A percentile compares a stretch with the other conserved stretches of the same genome.
These are phyloP conservation scores for Capniomyces stellatus DNA, from an alignment of 371 early-diverging fungal genomes.

Conservation along the genomic window DNA sequence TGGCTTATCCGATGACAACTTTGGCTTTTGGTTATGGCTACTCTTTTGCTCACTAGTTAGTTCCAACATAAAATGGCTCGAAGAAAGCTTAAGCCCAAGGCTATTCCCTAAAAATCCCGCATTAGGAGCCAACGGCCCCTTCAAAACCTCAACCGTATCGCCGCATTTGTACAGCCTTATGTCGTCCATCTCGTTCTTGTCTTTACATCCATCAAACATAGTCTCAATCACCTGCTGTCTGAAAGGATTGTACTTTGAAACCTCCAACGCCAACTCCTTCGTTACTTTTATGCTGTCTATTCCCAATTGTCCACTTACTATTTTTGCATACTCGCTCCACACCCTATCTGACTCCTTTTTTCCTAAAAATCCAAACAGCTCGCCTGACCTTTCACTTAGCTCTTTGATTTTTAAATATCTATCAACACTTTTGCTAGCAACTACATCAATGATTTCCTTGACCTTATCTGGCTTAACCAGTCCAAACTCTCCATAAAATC, in stretches of 20 bases:
- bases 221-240: slow-evolving; percentile 72
- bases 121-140: slow-evolving; percentile 91
- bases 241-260: slow-evolving; percentile 94
- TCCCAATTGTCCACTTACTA: slow-evolving; percentile 78
- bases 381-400: neutral
- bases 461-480: slow-evolving; percentile 5
- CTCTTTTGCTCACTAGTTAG: neutral
- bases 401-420: neutral
- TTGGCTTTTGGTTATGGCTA: neutral
- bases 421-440: neutral
- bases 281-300: slow-evolving; percentile 77
- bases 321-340: slow-evolving; percentile 12
- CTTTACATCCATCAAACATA: slow-evolving; percentile 17
- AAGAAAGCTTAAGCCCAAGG: slow-evolving; percentile 38
- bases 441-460: neutral
- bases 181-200: slow-evolving; percentile 54
- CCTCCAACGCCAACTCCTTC: slow-evolving; percentile 78
- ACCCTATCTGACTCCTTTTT: slow-evolving; percentile 6
- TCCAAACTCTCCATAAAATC: slow-evolving; percentile 19
- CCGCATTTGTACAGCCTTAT: slow-evolving; percentile 94
- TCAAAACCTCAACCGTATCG: slow-evolving; percentile 90
- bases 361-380: slow-evolving; percentile 9
- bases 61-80: neutral
- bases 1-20: slow-evolving; percentile 34
- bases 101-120: slow-evolving; percentile 78